Percentiles rank a stretch among this genome's conserved stretches.
phyloP scores from a whole-genome alignment of 2,329 filamentous ascomycete genomes.

The Fonsecaea monophora region DNA sequence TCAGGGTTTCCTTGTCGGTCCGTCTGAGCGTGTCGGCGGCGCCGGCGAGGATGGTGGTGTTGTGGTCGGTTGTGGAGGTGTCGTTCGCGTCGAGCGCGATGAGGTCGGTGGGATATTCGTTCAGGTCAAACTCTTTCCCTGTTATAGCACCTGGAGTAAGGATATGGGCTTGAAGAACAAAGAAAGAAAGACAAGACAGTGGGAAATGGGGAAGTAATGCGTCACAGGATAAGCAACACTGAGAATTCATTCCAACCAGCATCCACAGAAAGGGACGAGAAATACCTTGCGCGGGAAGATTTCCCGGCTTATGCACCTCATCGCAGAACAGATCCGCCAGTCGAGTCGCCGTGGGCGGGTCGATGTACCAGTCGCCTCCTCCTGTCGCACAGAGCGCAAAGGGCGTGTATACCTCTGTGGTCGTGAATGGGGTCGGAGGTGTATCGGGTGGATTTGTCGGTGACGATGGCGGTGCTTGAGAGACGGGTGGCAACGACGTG shows the following conservation, averaged over 20 bases:
- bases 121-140: not conserved
- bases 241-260: too few relatives aligned
- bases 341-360: constrained; percentile 17
- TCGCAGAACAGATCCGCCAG: constrained; percentile 23
- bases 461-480: not conserved
- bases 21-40: too few relatives aligned
- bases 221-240: not conserved
- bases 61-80: not conserved
- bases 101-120: constrained; percentile 7
- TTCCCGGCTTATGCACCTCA: constrained; percentile 5
- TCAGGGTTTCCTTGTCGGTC: too few relatives aligned
- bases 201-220: not conserved
- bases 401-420: constrained; percentile 1
- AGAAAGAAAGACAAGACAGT: not conserved
- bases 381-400: constrained; percentile 17
- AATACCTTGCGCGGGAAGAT: constrained; percentile 12
- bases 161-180: not conserved
- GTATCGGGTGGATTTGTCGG: not conserved
- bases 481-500: not conserved
- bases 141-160: not conserved
- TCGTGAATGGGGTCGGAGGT: not conserved
- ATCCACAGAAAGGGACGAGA: not conserved
- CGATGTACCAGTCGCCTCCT: constrained; percentile 16
- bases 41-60: not conserved
- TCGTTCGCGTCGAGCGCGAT: not conserved